Conservation (phyloP, 257 asterid genomes). For the Rehmannia glutinosa region DNA sequence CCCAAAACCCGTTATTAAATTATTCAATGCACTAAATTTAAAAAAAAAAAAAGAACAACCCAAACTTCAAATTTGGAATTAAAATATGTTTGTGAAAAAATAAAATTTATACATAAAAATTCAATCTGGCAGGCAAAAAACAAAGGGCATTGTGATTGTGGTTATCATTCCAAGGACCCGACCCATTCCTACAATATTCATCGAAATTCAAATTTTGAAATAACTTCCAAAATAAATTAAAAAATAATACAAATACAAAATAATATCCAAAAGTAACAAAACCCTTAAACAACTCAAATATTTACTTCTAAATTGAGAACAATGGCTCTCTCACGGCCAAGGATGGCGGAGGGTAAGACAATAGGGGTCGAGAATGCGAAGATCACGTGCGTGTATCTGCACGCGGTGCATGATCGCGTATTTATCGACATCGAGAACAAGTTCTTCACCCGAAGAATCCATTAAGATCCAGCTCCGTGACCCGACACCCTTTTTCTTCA, state of each 20-base stretch:
- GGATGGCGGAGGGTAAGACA: slow-evolving; percentile 85
- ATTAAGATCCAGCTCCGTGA: slow-evolving; percentile 73
- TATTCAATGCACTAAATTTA: neutral
- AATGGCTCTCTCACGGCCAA: slow-evolving; percentile 85
- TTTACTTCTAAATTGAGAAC: slow-evolving; percentile 85
- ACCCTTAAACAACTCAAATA: neutral
- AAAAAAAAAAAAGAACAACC: neutral
- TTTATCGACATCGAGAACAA: slow-evolving; percentile 62
- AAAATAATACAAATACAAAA: too few relatives aligned
- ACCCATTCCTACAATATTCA: too few relatives aligned
- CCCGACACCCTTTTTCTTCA: slow-evolving; percentile 59
- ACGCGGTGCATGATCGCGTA: slow-evolving; percentile 88
- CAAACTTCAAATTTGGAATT: too few relatives aligned
- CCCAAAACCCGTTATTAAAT: too few relatives aligned
- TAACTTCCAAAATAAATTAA: neutral
- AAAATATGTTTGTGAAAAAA: too few relatives aligned
- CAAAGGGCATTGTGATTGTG: neutral
- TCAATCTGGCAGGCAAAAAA: neutral
- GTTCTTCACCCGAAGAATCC: slow-evolving; percentile 59
- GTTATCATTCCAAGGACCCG: neutral
- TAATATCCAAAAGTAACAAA: too few relatives aligned
- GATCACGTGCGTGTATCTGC: slow-evolving; percentile 91
- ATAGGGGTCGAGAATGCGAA: slow-evolving; percentile 80
- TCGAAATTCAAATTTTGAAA: neutral
- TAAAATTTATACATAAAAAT: neutral